Base-by-base conservation (phyloP, 1,284 basidiomycete species). In the Leccinum pachyderme region DNA sequence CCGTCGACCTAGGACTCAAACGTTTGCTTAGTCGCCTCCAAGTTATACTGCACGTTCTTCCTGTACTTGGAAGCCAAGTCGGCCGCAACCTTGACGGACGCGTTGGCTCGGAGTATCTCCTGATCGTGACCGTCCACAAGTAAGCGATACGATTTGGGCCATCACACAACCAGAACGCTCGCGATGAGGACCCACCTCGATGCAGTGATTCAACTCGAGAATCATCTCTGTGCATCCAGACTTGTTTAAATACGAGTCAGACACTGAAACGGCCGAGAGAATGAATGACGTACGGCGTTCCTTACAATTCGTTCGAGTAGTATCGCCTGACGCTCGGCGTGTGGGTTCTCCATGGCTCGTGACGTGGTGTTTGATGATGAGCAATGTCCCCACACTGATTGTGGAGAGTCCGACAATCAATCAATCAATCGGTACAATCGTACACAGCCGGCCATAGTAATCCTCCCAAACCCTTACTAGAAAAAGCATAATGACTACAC, bases 261-360 rank as follows among this genome's bases (percentile, higher is more conserved):
- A 49, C 41, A 35, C 13, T 7, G 13, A 6, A 13, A 28, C 1
- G 11, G 47, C 12, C 0, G 12, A 2, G 22, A 28, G 29, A 29
- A 29, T 43, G 41, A 54, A 51, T 52, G 5, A 73, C 87, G 64
- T 60, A 94, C 93, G 9, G 90, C 84, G 63, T 93, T 96, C 73
- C 94, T 95, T 39, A 94, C 78, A 61, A 97, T 95, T 28, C 94
- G 82, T 65, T 95, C 92, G 3, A 96, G 79, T 32, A 96, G 80
- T 37, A 94, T 84, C 32, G 90, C 91, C 70, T 97, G 94, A 57
- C 91, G 81, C 72, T 95, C 92, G 58, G 93, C 91, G 67, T 96
- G 91, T 27, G 90, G 92, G 70, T 93, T 94, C 73, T 94, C 90
- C 92, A 95, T 94, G 49, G n/a, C 6, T 37, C 45, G 53, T 50